These are phyloP conservation scores for Nemania sp. DNA, from an alignment of 2,329 filamentous ascomycete genomes.

Conservation along the genomic window DNA sequence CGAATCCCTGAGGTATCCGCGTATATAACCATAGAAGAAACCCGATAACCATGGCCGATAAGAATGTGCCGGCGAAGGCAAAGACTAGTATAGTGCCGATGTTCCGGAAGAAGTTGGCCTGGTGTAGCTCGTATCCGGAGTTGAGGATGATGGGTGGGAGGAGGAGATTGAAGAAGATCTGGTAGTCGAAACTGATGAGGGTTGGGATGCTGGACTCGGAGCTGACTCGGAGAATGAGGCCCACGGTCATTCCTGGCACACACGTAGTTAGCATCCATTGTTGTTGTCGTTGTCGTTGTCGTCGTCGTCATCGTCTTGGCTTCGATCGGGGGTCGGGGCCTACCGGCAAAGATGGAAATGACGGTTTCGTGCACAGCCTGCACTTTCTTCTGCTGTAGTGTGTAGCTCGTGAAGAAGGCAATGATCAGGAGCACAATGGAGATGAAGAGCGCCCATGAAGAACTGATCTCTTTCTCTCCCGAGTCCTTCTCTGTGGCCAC, in stretches of 20 bases:
- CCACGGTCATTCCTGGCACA: constrained; percentile 84
- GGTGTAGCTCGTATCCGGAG: constrained; percentile 95
- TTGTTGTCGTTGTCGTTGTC: constrained; percentile 17
- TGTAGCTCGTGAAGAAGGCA: constrained; percentile 96
- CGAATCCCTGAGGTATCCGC: constrained; percentile 78
- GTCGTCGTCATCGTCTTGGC: constrained; percentile 17
- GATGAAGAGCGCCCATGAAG: constrained; percentile 97
- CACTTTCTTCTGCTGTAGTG: constrained; percentile 94
- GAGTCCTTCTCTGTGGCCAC: constrained; percentile 69
- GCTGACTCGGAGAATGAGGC: constrained; percentile 81
- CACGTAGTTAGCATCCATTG: constrained; percentile 21
- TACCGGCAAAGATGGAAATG: constrained; percentile 95
- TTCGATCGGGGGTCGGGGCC: constrained; percentile 10
- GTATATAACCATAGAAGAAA: constrained; percentile 89
- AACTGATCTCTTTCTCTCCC: constrained; percentile 89
- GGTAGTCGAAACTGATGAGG: constrained; percentile 95
- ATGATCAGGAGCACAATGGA: constrained; percentile 91
- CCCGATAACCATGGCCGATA: constrained; percentile 94
- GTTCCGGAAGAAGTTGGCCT: constrained; percentile 98
- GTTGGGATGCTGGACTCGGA: constrained; percentile 83
- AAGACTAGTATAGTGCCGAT: constrained; percentile 97
- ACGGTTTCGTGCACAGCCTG: constrained; percentile 98
- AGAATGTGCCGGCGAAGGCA: constrained; percentile 94
- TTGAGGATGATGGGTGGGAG: constrained; percentile 98
- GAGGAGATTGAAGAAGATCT: constrained; percentile 99